Evolutionary conservation across 345 rosid species (phyloP).

Genomic region (Populus euphratica): DNA sequence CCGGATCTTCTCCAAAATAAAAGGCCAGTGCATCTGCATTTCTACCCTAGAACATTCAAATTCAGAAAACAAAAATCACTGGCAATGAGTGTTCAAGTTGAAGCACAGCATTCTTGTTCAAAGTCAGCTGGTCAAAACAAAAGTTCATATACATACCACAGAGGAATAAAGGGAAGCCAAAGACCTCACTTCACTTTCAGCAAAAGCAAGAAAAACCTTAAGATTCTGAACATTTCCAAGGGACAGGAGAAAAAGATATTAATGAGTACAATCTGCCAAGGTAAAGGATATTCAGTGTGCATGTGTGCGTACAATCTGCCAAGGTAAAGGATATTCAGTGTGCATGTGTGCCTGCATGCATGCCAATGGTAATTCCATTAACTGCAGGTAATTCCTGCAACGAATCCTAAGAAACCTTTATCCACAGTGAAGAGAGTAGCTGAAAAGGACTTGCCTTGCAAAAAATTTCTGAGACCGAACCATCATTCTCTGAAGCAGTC

Average conservation of each 20-base stretch:
- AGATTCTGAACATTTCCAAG: conserved; percentile 16
- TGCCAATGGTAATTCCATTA: neutral
- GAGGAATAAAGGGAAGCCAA: conserved; percentile 24
- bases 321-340: neutral
- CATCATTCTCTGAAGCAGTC: conserved; percentile 31
- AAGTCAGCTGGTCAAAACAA: neutral
- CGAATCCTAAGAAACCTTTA: conserved; percentile 1
- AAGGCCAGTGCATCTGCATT: conserved; percentile 95
- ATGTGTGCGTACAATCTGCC: neutral
- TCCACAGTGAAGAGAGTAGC: conserved; percentile 6
- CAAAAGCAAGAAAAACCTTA: conserved; percentile 19
- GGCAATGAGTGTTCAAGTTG: conserved; percentile 1
- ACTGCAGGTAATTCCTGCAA: neutral
- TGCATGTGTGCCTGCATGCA: neutral
- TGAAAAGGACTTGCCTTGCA: conserved; percentile 13
- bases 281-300: neutral
- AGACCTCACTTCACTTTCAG: conserved; percentile 30
- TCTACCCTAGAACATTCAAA: conserved; percentile 31
- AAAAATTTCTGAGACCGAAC: conserved; percentile 22
- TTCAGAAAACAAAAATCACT: conserved; percentile 13
- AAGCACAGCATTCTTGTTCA: neutral
- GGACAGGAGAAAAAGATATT: neutral
- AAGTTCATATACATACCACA: conserved; percentile 28
- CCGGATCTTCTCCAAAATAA: conserved; percentile 97
- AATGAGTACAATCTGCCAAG: neutral